These are phyloP conservation scores for Aureobasidium sp. DNA, from an alignment of 2,329 filamentous ascomycete species.

Conservation along the genomic window DNA sequence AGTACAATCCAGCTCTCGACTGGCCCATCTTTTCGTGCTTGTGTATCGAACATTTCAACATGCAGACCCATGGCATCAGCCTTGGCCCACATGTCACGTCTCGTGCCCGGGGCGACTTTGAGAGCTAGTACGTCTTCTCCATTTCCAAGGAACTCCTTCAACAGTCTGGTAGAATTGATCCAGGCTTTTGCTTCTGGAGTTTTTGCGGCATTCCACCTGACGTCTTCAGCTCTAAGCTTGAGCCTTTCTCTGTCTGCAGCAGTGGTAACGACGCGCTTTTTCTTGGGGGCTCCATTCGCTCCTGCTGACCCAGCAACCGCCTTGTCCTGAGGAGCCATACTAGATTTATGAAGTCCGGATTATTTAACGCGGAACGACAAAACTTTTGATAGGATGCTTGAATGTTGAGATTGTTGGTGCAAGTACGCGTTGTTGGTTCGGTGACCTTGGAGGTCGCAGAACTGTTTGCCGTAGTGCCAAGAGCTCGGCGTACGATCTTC, in stretches of 20 bases:
- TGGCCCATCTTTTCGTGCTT: background rate
- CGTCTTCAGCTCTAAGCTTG: background rate
- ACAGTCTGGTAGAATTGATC: conserved; percentile 2
- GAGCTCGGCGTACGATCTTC: background rate
- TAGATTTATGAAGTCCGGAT: background rate
- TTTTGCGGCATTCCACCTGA: conserved; percentile 1
- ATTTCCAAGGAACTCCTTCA: background rate
- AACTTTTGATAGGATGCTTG: background rate
- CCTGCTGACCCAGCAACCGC: background rate
- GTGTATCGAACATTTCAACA: conserved; percentile 5
- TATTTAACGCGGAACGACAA: background rate
- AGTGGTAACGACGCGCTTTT: conserved; percentile 8
- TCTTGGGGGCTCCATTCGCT: background rate
- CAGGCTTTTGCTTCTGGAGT: conserved; percentile 9
- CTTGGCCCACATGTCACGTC: conserved; percentile 1
- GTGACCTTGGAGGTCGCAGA: conserved; percentile 4
- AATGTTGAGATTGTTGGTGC: background rate
- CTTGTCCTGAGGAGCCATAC: background rate
- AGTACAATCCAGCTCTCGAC: background rate
- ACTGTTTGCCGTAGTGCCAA: too few species aligned
- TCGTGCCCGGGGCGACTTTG: background rate
- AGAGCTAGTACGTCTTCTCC: conserved; percentile 2
- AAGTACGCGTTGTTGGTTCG: conserved; percentile 8
- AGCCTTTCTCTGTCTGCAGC: conserved; percentile 6
- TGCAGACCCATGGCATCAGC: background rate